phyloP scores from a whole-genome alignment of 2,329 filamentous ascomycete species.

The Pestalotiopsis fici region DNA sequence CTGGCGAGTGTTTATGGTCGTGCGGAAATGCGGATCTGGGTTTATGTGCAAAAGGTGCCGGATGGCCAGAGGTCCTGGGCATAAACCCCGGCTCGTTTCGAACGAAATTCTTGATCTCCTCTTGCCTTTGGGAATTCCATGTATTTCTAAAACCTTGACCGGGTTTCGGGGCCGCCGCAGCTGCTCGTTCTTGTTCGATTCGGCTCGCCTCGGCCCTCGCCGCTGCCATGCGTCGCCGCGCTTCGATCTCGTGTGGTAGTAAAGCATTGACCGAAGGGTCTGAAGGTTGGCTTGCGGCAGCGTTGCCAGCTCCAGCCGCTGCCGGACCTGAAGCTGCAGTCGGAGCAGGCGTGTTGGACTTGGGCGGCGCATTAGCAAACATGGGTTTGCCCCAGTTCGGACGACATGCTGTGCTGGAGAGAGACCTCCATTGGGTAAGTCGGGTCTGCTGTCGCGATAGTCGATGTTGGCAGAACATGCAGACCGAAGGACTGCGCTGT shows the following conservation, averaged over 20 bases:
- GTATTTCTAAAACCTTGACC: not conserved
- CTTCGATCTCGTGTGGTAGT: constrained; percentile 12
- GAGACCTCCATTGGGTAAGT: constrained; percentile 12
- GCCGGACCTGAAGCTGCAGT: constrained; percentile 5
- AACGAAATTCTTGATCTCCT: not conserved
- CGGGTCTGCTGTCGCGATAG: constrained; percentile 17
- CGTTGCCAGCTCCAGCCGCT: not conserved
- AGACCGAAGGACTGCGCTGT: constrained; percentile 29
- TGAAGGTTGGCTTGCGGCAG: not conserved
- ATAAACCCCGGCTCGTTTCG: not conserved
- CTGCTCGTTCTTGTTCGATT: not conserved
- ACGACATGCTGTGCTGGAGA: constrained; percentile 17
- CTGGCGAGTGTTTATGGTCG: not conserved
- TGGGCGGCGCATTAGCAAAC: constrained; percentile 1
- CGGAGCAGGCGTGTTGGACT: constrained; percentile 11
- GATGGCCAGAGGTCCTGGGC: not conserved
- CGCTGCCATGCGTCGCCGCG: constrained; percentile 3
- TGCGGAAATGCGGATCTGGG: not conserved
- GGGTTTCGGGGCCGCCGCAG: not conserved
- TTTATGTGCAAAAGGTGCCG: not conserved
- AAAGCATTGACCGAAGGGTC: not conserved
- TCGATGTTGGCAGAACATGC: constrained; percentile 28
- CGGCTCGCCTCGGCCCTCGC: not conserved
- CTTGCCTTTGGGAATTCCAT: constrained; percentile 3
- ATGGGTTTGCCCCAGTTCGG: constrained; percentile 17